These are phyloP conservation scores for Blastocladiella britannica DNA, from an alignment of 192 early-diverging fungal genomes.

Conservation along the genomic window DNA sequence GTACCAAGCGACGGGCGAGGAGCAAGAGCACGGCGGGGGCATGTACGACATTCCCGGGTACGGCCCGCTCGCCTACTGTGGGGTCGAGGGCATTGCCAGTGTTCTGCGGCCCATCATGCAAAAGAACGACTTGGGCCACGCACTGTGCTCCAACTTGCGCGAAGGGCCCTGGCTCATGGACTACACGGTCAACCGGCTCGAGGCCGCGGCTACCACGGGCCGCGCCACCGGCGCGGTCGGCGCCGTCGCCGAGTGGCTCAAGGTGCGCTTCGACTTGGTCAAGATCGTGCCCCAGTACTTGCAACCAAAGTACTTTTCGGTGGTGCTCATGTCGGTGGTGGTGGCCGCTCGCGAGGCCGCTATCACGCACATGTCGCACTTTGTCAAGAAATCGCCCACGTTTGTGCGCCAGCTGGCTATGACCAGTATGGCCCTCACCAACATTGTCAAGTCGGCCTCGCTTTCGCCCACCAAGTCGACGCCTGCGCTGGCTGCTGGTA, in stretches of 20 bases:
- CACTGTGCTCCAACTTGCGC: slow-evolving; percentile 73
- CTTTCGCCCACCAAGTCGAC: slow-evolving; percentile 37
- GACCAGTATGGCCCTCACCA: slow-evolving; percentile 67
- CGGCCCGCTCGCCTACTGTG: slow-evolving; percentile 67
- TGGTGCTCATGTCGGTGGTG: slow-evolving; percentile 59
- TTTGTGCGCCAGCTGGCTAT: slow-evolving; percentile 55
- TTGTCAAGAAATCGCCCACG: slow-evolving; percentile 26
- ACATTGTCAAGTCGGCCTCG: slow-evolving; percentile 60
- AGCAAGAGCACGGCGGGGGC: slow-evolving; percentile 59
- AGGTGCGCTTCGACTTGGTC: slow-evolving; percentile 44
- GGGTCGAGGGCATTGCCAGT: slow-evolving; percentile 79
- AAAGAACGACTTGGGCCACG: slow-evolving; percentile 79
- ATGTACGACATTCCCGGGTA: slow-evolving; percentile 75
- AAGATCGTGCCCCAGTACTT: slow-evolving; percentile 60
- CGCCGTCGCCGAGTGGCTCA: slow-evolving; percentile 54
- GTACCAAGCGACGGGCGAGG: slow-evolving; percentile 73
- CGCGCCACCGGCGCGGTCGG: slow-evolving; percentile 11
- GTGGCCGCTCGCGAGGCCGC: slow-evolving; percentile 41
- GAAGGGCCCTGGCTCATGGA: slow-evolving; percentile 81
- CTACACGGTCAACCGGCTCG: slow-evolving; percentile 55
- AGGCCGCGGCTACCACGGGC: slow-evolving; percentile 13
- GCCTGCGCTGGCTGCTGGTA: slow-evolving; percentile 70
- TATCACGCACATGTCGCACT: slow-evolving; percentile 32
- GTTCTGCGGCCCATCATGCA: slow-evolving; percentile 55
- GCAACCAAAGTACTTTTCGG: slow-evolving; percentile 81